phyloP scores from a whole-genome alignment of 2,329 filamentous ascomycete genomes.

The Botrytis byssoidea region DNA sequence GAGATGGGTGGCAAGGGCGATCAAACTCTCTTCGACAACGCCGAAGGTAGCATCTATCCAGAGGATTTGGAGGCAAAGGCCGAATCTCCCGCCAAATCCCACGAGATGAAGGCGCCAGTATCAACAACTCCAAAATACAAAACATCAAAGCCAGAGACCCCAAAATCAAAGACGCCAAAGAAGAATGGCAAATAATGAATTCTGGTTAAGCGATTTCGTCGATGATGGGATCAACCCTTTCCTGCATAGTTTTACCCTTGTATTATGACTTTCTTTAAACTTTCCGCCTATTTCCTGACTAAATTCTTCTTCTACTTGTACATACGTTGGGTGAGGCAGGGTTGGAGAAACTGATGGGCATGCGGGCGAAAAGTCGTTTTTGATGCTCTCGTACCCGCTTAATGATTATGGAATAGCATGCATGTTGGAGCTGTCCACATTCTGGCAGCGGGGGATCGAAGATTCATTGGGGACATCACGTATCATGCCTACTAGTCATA shows the following conservation, averaged over 20 bases:
- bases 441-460: not conserved
- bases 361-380: not conserved
- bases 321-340: not conserved
- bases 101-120: not conserved
- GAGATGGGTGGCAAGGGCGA: slow-evolving; percentile 85
- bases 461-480: not conserved
- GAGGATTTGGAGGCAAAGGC: slow-evolving; percentile 2
- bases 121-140: not conserved
- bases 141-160: not conserved
- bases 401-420: not conserved
- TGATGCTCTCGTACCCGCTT: not conserved
- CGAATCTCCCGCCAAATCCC: slow-evolving; percentile 6
- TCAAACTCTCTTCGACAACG: slow-evolving; percentile 69
- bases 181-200: slow-evolving; percentile 6
- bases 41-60: slow-evolving; percentile 38
- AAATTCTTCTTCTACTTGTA: not conserved
- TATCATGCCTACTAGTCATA: not conserved
- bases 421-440: not conserved
- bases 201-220: not conserved
- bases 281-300: not conserved
- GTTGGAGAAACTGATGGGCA: not conserved
- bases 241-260: not conserved
- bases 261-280: not conserved
- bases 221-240: not conserved
- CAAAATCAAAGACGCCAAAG: slow-evolving; percentile 13